A percentile compares a stretch with the other conserved stretches of the same genome.
These are phyloP conservation scores for Phytophthora litchii DNA, from an alignment of 352 stramenopile genomes.

Conservation along the genomic window DNA sequence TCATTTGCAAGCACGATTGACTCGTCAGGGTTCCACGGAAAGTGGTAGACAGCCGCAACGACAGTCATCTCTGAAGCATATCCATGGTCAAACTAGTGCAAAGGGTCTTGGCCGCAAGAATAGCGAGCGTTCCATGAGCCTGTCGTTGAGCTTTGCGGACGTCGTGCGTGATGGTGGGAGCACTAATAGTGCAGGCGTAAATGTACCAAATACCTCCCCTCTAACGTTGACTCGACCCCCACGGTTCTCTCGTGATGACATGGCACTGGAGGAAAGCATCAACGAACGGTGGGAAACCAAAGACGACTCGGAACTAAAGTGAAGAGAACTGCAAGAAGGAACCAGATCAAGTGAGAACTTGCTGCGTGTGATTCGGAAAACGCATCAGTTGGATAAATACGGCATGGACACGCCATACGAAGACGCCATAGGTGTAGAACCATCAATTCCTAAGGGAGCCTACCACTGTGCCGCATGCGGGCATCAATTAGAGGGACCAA, in stretches of 20 bases:
- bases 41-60: slow-evolving; percentile 12
- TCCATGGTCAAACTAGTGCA: slow-evolving; percentile 28
- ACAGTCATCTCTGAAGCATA: slow-evolving; percentile 32
- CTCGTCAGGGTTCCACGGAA: slow-evolving; percentile 27
- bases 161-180: slow-evolving; percentile 72
- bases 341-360: slow-evolving; percentile 13
- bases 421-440: not conserved
- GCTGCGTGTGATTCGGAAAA: slow-evolving; percentile 4
- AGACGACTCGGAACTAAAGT: slow-evolving; percentile 73
- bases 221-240: slow-evolving; percentile 42
- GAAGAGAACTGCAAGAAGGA: slow-evolving; percentile 11
- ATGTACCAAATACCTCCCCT: slow-evolving; percentile 50
- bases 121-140: slow-evolving; percentile 82
- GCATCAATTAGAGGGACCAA: slow-evolving; percentile 37
- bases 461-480: not conserved
- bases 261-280: slow-evolving; percentile 60
- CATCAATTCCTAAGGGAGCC: not conserved
- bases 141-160: slow-evolving; percentile 88
- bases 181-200: slow-evolving; percentile 17
- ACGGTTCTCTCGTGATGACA: slow-evolving; percentile 62
- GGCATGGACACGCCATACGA: slow-evolving; percentile 12
- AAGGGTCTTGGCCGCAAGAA: slow-evolving; percentile 55
- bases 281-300: slow-evolving; percentile 77
- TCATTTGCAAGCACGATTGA: slow-evolving; percentile 12
- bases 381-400: slow-evolving; percentile 53